Evolutionary conservation across 2,329 filamentous ascomycete genomes (phyloP).

Genomic region (Gnomoniopsis smithogilvyi): DNA sequence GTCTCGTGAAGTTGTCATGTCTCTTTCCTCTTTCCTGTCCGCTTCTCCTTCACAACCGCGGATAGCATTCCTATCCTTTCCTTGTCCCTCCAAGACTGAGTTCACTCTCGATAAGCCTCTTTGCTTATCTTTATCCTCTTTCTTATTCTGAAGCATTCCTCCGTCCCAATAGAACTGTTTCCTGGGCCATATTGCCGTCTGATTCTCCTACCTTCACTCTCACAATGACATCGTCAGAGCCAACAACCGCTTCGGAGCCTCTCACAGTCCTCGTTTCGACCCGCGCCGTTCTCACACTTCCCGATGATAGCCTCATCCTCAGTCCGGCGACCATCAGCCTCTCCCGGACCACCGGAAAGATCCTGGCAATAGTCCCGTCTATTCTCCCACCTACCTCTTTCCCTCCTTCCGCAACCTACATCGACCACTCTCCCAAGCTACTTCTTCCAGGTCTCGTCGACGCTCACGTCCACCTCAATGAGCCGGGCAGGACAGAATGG

Average conservation of each 20-base stretch:
- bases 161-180: no score
- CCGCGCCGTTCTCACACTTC: constrained; percentile 74
- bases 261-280: constrained; percentile 79
- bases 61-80: no score
- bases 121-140: no score
- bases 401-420: constrained; percentile 68
- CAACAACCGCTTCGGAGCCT: constrained; percentile 28
- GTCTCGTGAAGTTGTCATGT: background rate
- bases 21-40: no score
- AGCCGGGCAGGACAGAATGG: constrained; percentile 96
- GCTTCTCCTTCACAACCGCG: no score
- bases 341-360: constrained; percentile 78
- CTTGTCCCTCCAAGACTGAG: no score
- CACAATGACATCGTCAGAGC: constrained; percentile 29
- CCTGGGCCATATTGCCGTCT: background rate
- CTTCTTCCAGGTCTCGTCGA: constrained; percentile 91
- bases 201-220: background rate
- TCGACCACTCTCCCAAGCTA: constrained; percentile 80
- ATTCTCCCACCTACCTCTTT: constrained; percentile 76
- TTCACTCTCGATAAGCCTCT: no score
- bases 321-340: constrained; percentile 82
- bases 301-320: constrained; percentile 57
- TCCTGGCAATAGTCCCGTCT: constrained; percentile 69
- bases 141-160: no score
- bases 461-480: constrained; percentile 95